Base-by-base conservation (phyloP, 352 stramenopile species). In the Thalassiosira mediterranea region DNA sequence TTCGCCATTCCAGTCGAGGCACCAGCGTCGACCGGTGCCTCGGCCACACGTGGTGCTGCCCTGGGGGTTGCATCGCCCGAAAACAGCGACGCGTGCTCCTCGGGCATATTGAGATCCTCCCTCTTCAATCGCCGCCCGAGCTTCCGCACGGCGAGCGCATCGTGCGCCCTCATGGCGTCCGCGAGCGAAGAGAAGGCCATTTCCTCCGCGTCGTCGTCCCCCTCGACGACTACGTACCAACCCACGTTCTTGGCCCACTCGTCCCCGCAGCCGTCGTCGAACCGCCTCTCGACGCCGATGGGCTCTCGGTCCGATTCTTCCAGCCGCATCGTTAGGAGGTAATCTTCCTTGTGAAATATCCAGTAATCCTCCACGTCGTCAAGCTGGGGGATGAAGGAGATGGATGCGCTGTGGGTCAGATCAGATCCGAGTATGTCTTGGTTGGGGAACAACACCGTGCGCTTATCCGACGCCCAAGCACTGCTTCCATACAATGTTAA, bases 61-160 rank as follows among this genome's bases (percentile, higher is more conserved):
- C 8, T 11, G 7, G 37, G n/a, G n/a, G n/a, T n/a, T 23, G 44
- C 8, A 23, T 52, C 19, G 5, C 34, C 34, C 5, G 34, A 42
- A 17, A 60, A 71, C 2, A 62, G 48, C 17, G 31, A 21, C 19
- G 48, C 29, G n/a, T 71, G 53, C 51, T 60, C 28, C 53, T 74
- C 64, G 15, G 53, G 52, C 11, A 65, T 26, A 17, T 52, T 52
- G 4, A 52, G 44, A n/a, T n/a, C n/a, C n/a, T n/a, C n/a, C n/a
- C n/a, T n/a, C n/a, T n/a, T n/a, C n/a, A n/a, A n/a, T n/a, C n/a
- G n/a, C n/a, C n/a, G n/a, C n/a, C n/a, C n/a, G 4, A 25, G 5
- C 13, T 17, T 25, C 44, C 21, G 8, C 7, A 25, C 44, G 21
- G 21, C n/a, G 44, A 19, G 21, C 4, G 8, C 44, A 19, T 59